Percentiles rank a stretch among this genome's conserved stretches.
Conservation (phyloP, 345 rosid species). For the Anastatica hierochuntica region DNA sequence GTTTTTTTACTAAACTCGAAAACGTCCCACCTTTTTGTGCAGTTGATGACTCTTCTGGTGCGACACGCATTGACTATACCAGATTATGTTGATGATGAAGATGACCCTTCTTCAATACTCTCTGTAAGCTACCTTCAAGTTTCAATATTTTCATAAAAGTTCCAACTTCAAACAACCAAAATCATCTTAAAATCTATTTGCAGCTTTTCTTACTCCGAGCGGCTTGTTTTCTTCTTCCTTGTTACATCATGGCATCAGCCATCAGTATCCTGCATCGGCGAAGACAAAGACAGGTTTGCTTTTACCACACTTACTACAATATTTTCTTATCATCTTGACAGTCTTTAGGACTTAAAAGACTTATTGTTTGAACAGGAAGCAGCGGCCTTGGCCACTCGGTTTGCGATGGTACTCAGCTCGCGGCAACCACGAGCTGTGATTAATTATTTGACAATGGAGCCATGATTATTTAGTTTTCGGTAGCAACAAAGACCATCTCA, state of each 20-base stretch:
- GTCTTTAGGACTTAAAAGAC: neutral
- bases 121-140: slow-evolving; percentile 43
- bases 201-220: slow-evolving; percentile 84
- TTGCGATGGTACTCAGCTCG: slow-evolving; percentile 80
- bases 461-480: slow-evolving; percentile 3
- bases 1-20: neutral
- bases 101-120: slow-evolving; percentile 61
- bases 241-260: slow-evolving; percentile 99
- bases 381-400: slow-evolving; percentile 70
- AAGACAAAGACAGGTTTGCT: slow-evolving; percentile 71
- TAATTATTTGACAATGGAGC: slow-evolving; percentile 19
- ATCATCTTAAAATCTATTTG: slow-evolving; percentile 5
- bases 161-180: neutral
- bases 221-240: slow-evolving; percentile 79
- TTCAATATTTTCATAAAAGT: neutral
- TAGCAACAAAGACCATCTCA: no score
- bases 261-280: slow-evolving; percentile 82
- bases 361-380: slow-evolving; percentile 49
- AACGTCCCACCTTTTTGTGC: slow-evolving; percentile 12
- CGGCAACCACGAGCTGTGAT: slow-evolving; percentile 62
- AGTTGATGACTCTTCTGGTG: slow-evolving; percentile 84
- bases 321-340: neutral
- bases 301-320: neutral
- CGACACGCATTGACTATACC: slow-evolving; percentile 64
- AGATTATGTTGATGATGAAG: slow-evolving; percentile 58